Evolutionary conservation across 208 protist species (phyloP).

Genomic region (Trypanosoma caninum): DNA sequence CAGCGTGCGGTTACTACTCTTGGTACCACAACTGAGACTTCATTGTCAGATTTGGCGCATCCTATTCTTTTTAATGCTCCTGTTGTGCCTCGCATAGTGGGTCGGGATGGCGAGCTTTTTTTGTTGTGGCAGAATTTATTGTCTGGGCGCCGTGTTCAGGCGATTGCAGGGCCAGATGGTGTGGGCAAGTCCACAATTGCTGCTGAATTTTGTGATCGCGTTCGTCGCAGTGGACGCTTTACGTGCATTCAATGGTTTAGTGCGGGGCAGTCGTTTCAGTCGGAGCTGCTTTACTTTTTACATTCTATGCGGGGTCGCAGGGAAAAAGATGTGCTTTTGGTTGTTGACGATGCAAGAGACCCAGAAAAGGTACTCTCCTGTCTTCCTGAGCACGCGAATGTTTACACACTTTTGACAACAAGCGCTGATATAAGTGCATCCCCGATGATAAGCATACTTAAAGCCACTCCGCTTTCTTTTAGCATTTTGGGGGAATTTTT

Average conservation of each 20-base stretch:
- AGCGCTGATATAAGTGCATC: slow-evolving; percentile 17
- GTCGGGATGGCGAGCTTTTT: slow-evolving; percentile 63
- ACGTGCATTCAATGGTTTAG: slow-evolving; percentile 89
- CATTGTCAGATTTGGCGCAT: slow-evolving; percentile 22
- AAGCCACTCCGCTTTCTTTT: slow-evolving; percentile 33
- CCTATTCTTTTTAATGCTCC: slow-evolving; percentile 78
- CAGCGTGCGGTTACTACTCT: neutral
- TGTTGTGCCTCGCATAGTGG: slow-evolving; percentile 41
- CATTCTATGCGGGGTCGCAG: slow-evolving; percentile 67
- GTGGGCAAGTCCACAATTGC: slow-evolving; percentile 87
- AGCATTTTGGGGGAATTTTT: slow-evolving; percentile 32
- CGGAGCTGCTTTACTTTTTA: slow-evolving; percentile 62
- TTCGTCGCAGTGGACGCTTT: slow-evolving; percentile 65
- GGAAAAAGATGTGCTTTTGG: slow-evolving; percentile 77
- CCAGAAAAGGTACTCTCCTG: slow-evolving; percentile 22
- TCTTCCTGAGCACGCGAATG: slow-evolving; percentile 54
- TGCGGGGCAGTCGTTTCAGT: slow-evolving; percentile 21
- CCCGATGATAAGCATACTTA: slow-evolving; percentile 26
- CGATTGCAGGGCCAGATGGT: slow-evolving; percentile 70
- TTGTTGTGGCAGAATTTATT: slow-evolving; percentile 85
- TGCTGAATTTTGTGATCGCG: slow-evolving; percentile 77
- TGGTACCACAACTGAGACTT: neutral
- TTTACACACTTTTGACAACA: slow-evolving; percentile 74
- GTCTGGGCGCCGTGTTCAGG: slow-evolving; percentile 52
- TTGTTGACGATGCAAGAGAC: slow-evolving; percentile 68